These are phyloP conservation scores for Acrasis kona DNA, from an alignment of 78 protist genomes.

Conservation along the genomic window DNA sequence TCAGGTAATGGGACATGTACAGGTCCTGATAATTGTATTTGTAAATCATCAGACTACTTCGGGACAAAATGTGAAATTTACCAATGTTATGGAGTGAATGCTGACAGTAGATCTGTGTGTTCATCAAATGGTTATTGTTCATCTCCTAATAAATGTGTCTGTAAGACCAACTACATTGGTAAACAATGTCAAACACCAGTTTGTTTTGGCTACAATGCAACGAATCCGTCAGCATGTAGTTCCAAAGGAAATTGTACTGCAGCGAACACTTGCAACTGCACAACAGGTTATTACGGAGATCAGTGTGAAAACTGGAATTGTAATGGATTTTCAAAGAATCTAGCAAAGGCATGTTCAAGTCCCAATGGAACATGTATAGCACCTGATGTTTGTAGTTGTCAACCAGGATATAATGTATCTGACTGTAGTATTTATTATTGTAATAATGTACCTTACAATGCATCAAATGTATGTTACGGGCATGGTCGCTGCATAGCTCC, in stretches of 20 bases:
- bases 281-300: background rate
- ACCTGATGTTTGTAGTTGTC: no score
- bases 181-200: background rate
- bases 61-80: background rate
- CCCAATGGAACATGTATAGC: background rate
- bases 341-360: background rate
- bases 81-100: background rate
- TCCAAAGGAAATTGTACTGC: background rate
- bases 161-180: background rate
- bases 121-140: background rate
- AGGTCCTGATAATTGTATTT: conserved; percentile 2
- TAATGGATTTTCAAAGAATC: background rate
- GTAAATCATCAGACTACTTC: background rate
- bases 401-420: no score
- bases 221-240: background rate
- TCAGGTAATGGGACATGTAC: background rate
- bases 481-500: background rate
- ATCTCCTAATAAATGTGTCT: background rate
- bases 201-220: background rate
- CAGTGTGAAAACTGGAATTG: background rate
- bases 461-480: no score
- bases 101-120: background rate
- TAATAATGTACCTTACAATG: no score
- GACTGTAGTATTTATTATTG: no score
- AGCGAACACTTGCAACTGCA: background rate